Base-by-base conservation (phyloP, 139 green algal genomes). In the Coelastrella sp. region DNA sequence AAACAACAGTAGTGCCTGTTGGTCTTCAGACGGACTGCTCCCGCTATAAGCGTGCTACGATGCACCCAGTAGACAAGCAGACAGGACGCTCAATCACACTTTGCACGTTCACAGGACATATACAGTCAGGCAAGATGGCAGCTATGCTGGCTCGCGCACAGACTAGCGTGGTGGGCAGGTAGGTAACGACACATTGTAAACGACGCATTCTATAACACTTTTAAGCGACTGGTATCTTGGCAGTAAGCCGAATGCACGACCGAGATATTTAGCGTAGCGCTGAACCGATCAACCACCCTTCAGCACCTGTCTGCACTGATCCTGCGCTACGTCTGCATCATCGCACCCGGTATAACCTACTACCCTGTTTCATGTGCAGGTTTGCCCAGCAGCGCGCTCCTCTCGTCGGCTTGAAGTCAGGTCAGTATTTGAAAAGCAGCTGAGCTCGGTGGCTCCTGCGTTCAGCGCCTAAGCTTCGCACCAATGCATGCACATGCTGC, bases 401-500 rank as follows among this genome's bases (percentile, higher is more conserved):
- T 19, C 57, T 85, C 16, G 79, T 85, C 57, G 79, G 79, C 79
- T 13, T 85, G 57, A 85, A 47, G 79, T 19, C 79, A 85, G 79
- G 79, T 85, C 75, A 47, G 76, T 47, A 60, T 86, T 82, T 82
- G 13, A 64, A 59, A 82, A 13, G 5, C 32, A 47, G 32, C 32
- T 47, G 32, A 47, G 32, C 32, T 47, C 32, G 32, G 32, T 47
- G 32, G 32, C 32, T 47, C 32, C 32, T 47, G 32, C 32, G 32
- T 47, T 47, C 32, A 47, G 32, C 32, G 32, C 32, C 32, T 47
- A 47, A 47, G 32, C 32, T 47, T 47, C 32, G 32, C 32, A 47
- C 32, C 32, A 47, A 47, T 47, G 32, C 32, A 47, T 47, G 32
- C 32, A 47, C 32, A 47, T 47, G 0, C 32, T 47, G 32, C 32